These are phyloP conservation scores for Fragaria vesca DNA, from an alignment of 306 rosid genomes.

Conservation along the genomic window DNA sequence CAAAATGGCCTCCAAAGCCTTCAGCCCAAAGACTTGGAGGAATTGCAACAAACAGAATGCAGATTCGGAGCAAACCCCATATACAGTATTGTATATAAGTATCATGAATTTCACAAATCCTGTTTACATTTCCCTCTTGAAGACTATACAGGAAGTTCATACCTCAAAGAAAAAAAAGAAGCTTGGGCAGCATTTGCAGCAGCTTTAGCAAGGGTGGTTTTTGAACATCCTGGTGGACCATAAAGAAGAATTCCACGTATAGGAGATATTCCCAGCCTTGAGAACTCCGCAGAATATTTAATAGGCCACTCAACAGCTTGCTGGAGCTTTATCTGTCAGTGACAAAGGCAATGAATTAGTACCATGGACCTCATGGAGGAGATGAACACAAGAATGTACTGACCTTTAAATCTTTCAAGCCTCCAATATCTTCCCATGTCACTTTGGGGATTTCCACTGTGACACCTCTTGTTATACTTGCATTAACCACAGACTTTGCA, in stretches of 20 bases:
- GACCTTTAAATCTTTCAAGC: slow-evolving; percentile 82
- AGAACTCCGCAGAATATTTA: slow-evolving; percentile 60
- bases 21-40: not conserved
- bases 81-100: not conserved
- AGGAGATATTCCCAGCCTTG: slow-evolving; percentile 84
- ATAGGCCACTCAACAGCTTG: slow-evolving; percentile 96
- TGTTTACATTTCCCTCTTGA: not conserved
- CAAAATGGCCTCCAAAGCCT: not conserved
- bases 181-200: slow-evolving; percentile 93
- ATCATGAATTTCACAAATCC: not conserved
- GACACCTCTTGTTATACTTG: slow-evolving; percentile 92
- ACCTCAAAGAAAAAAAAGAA: slow-evolving; percentile 93
- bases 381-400: slow-evolving; percentile 29
- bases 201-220: slow-evolving; percentile 96
- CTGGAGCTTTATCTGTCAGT: slow-evolving; percentile 73
- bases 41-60: not conserved
- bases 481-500: slow-evolving; percentile 65
- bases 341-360: slow-evolving; percentile 16
- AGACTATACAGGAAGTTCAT: slow-evolving; percentile 14
- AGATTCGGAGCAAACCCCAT: not conserved
- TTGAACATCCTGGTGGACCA: slow-evolving; percentile 97
- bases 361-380: slow-evolving; percentile 19
- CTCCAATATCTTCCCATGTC: slow-evolving; percentile 93
- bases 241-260: slow-evolving; percentile 88
- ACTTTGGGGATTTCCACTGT: slow-evolving; percentile 85